Conservation (phyloP, 768 basidiomycete species). For the Chalciporus sphaerocephalus region DNA sequence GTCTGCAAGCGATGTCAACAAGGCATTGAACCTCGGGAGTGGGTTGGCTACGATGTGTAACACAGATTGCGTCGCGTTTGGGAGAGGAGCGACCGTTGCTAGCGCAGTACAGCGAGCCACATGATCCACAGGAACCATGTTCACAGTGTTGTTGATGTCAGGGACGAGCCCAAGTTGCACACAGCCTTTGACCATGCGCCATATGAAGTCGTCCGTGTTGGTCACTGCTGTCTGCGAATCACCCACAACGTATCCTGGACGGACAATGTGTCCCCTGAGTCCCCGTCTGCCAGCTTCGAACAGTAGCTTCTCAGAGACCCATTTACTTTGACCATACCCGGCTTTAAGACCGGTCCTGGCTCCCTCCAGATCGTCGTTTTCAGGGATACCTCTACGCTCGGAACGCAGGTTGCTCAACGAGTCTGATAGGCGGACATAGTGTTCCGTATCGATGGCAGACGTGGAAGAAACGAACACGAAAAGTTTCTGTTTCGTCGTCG, state of each 20-base stretch:
- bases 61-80: slow-evolving; percentile 49
- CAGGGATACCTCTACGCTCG: slow-evolving; percentile 67
- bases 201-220: slow-evolving; percentile 98
- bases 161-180: slow-evolving; percentile 94
- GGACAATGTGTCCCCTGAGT: slow-evolving; percentile 77
- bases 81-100: slow-evolving; percentile 61
- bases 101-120: slow-evolving; percentile 80
- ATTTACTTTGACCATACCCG: slow-evolving; percentile 97
- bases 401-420: slow-evolving; percentile 42
- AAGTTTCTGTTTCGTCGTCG: slow-evolving; percentile 66
- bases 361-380: slow-evolving; percentile 85
- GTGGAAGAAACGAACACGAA: slow-evolving; percentile 94
- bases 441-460: slow-evolving; percentile 86
- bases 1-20: slow-evolving; percentile 64
- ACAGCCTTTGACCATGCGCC: slow-evolving; percentile 98
- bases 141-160: slow-evolving; percentile 96
- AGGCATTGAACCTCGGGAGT: slow-evolving; percentile 81
- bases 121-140: slow-evolving; percentile 97
- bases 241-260: slow-evolving; percentile 95
- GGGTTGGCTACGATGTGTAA: slow-evolving; percentile 86
- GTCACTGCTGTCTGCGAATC: slow-evolving; percentile 92
- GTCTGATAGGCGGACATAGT: slow-evolving; percentile 87
- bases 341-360: slow-evolving; percentile 71
- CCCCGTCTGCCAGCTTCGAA: slow-evolving; percentile 89
- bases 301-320: slow-evolving; percentile 94